These are phyloP conservation scores for Fusarium sp. DNA, from an alignment of 2,329 filamentous ascomycete genomes.

Conservation along the genomic window DNA sequence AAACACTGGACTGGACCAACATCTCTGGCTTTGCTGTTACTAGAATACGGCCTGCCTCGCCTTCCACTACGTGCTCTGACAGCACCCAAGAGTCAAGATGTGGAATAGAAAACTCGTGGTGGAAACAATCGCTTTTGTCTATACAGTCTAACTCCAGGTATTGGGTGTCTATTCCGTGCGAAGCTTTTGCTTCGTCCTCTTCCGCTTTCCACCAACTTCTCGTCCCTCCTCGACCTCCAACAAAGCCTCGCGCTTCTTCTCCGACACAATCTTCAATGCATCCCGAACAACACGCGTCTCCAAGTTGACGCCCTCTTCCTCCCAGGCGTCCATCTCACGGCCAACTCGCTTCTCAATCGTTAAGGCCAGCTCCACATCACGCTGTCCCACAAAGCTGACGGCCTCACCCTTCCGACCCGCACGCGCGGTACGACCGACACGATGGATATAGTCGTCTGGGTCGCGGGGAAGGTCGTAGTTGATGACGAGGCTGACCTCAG, in stretches of 20 bases:
- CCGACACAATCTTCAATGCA: constrained; percentile 89
- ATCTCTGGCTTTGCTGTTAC: no score
- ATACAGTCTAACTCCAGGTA: neutral
- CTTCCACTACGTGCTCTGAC: no score
- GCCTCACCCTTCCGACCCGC: constrained; percentile 87
- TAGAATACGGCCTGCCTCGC: no score
- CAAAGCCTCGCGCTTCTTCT: constrained; percentile 94
- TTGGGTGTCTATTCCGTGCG: constrained; percentile 49
- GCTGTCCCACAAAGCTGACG: constrained; percentile 91
- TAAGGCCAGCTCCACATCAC: constrained; percentile 91
- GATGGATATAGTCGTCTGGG: constrained; percentile 97
- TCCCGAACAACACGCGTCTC: constrained; percentile 90
- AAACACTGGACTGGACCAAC: no score
- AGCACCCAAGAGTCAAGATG: neutral
- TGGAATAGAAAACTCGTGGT: neutral
- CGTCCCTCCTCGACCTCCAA: constrained; percentile 93
- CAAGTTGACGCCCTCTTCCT: constrained; percentile 93
- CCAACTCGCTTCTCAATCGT: constrained; percentile 91
- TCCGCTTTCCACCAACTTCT: constrained; percentile 90
- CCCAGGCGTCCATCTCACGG: constrained; percentile 84
- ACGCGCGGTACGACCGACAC: constrained; percentile 94
- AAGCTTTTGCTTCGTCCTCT: constrained; percentile 73
- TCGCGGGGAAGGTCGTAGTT: constrained; percentile 98
- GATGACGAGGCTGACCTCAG: constrained; percentile 89
- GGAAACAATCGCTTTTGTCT: constrained; percentile 33